Base-by-base conservation (phyloP, 2,329 filamentous ascomycete genomes). In the Trichoderma sp. region DNA sequence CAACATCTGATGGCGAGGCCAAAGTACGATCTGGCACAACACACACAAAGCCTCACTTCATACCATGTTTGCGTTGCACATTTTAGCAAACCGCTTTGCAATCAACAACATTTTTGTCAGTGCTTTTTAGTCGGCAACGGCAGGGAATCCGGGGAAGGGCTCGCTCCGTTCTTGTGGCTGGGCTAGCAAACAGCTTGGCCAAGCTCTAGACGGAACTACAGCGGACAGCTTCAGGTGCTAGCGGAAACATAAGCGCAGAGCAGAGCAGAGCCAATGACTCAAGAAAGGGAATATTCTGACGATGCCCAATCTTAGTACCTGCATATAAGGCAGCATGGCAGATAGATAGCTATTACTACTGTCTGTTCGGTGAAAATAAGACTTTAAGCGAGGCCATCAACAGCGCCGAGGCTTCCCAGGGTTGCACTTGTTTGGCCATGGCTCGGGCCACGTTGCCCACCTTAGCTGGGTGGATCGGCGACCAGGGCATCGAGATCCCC, bases 361-460 rank as follows among this genome's bases (percentile, higher is more conserved):
- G 21, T 53, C 5, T 56, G 50, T 11, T 5, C 21, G 50, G 50
- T 31, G 33, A 69, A 27, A 27, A 18, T 67, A 67, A 66, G 27
- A 35, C 33, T 33, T 45, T 74, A 74, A 67, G 71, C 71, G 71
- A 74, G 62, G n/a, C n/a, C 53, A 56, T 60, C 53, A 69, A 16
- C 31, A 24, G 56, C n/a, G 38, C 21, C 31, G 18, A 53, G 21
- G 29, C 69, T 35, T 35, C 31, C 56, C 65, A 41, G 65, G 73
- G 63, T 64, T 68, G 41, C 65, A 59, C 56, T 63, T 75, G 56
- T 68, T 29, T 66, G 53, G 64, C 56, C 38, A 33, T 68, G 65
- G 73, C 38, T 41, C 73, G 73, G 45, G 73, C 65, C 73, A 64
- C 73, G 53, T 69, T 68, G 60, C 29, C 73, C 65, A 69, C 73